Base-by-base conservation (phyloP, 2,329 filamentous ascomycete genomes). In the Amylocarpus encephaloides region DNA sequence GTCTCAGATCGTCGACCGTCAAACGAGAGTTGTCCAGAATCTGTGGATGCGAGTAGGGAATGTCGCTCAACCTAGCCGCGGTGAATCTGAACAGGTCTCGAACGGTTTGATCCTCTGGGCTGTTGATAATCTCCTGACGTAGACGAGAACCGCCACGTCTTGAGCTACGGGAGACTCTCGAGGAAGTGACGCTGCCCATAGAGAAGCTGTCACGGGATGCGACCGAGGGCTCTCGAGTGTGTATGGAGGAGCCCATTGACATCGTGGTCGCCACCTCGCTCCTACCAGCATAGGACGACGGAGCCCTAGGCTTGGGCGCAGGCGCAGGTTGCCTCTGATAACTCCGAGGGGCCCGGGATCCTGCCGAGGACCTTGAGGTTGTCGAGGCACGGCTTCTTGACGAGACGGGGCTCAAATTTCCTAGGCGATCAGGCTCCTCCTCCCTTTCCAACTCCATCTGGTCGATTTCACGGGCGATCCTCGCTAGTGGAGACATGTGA, bases 11-110 rank as follows among this genome's bases (percentile, higher is more conserved):
- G 59, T 96, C 86, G 53, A 83, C 84, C 2, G 85, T 87, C 19
- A 88, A 69, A 26, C 76, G 77, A 2, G 72, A 68, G 49, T 80
- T 76, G 56, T 85, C 78, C 12, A 75, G 60, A 1, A 74, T 69
- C 12, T 82, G 76, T 0, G 83, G 80, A 43, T 85, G 81, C 60
- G 85, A 83, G 65, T 94, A 95, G 0, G 88, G 84, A 3, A 96
- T 80, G 56, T 95, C 89, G 54, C 80, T 86, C 6, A 97, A 73
- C 13, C 91, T 82, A 39, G 85, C 84, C 48, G 88, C 83, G 2
- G 86, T 92, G 62, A 84, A 92, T 30, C 90, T 89, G 71, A 97
- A 96, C 1, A 97, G 73, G 57, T 96, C 91, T 50, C 85, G 71
- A 3, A 85, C 74, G 53, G 80, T 81, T 55, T 78, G 76, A 9